Evolutionary conservation across 2,329 filamentous ascomycete species (phyloP).

Genomic region (Ophiobolus disseminans): DNA sequence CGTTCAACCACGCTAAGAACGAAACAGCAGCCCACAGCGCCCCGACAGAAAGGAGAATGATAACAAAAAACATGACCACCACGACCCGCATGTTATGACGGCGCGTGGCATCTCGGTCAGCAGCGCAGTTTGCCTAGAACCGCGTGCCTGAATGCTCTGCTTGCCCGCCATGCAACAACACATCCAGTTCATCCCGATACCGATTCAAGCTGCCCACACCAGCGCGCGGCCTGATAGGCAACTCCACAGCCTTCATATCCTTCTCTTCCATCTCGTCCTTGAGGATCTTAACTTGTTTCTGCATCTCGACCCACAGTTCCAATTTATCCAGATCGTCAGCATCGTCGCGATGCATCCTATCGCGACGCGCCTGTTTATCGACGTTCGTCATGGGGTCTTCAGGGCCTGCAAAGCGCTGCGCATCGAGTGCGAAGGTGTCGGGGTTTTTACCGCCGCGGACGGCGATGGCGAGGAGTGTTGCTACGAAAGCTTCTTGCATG

Average conservation of each 20-base stretch:
- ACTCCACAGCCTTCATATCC: conserved; percentile 2
- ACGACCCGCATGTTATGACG: too few relatives aligned
- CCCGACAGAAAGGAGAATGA: too few relatives aligned
- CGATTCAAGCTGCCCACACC: conserved; percentile 1
- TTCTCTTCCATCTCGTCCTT: conserved; percentile 49
- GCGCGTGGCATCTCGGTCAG: too few relatives aligned
- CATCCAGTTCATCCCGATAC: conserved; percentile 34
- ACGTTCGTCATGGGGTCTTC: conserved; percentile 30
- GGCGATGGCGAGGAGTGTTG: conserved; percentile 48
- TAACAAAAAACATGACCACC: too few relatives aligned
- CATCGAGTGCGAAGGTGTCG: conserved; percentile 11
- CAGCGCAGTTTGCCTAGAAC: too few relatives aligned
- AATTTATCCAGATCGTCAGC: conserved; percentile 47
- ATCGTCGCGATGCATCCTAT: conserved; percentile 17
- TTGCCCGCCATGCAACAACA: conserved; percentile 23
- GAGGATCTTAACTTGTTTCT: conserved; percentile 53
- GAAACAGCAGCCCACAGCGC: too few relatives aligned
- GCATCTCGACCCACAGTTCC: conserved; percentile 51
- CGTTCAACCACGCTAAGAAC: too few relatives aligned
- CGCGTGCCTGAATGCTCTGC: too few relatives aligned
- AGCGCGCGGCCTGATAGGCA: conserved; percentile 6
- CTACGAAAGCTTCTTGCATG: conserved; percentile 55
- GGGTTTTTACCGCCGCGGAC: conserved; percentile 25
- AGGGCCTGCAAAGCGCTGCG: conserved; percentile 35
- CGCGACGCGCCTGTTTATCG: conserved; percentile 4